Conservation (phyloP, 306 rosid genomes). For the Elaeagnus macrophylla region DNA sequence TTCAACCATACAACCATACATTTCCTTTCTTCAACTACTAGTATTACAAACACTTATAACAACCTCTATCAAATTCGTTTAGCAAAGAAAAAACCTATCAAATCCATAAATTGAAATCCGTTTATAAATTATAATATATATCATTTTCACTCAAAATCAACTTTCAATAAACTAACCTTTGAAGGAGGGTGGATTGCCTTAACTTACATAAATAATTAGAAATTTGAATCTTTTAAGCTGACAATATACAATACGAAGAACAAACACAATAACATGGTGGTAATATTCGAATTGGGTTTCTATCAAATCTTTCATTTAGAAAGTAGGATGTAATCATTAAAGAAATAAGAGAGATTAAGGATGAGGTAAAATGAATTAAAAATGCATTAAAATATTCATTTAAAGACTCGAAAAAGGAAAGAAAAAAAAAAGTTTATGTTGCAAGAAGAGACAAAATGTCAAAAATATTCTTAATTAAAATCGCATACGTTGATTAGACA, state of each 20-base stretch:
- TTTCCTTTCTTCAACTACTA: no score
- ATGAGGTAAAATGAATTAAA: no score
- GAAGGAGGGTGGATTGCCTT: constrained; percentile 78
- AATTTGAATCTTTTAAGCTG: constrained; percentile 31
- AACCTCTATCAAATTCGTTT: no score
- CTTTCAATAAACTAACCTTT: constrained; percentile 58
- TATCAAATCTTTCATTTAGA: constrained; percentile 42
- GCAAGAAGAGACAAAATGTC: no score
- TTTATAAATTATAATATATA: constrained; percentile 25
- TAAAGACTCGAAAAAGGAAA: no score
- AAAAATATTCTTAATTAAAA: no score
- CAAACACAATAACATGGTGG: constrained; percentile 37
- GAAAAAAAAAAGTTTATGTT: no score
- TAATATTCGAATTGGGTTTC: constrained; percentile 31
- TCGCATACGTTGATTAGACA: no score
- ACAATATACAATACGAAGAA: constrained; percentile 28
- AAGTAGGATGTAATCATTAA: constrained; percentile 50
- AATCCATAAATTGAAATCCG: constrained; percentile 34
- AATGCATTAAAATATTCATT: no score
- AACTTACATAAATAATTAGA: constrained; percentile 46
- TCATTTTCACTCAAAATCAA: constrained; percentile 44
- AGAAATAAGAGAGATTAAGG: constrained; percentile 39
- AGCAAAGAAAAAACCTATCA: no score
- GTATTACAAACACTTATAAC: no score
- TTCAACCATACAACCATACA: no score